These are phyloP conservation scores for Metarhizium rileyi DNA, from an alignment of 2,329 filamentous ascomycete species.

Conservation along the genomic window DNA sequence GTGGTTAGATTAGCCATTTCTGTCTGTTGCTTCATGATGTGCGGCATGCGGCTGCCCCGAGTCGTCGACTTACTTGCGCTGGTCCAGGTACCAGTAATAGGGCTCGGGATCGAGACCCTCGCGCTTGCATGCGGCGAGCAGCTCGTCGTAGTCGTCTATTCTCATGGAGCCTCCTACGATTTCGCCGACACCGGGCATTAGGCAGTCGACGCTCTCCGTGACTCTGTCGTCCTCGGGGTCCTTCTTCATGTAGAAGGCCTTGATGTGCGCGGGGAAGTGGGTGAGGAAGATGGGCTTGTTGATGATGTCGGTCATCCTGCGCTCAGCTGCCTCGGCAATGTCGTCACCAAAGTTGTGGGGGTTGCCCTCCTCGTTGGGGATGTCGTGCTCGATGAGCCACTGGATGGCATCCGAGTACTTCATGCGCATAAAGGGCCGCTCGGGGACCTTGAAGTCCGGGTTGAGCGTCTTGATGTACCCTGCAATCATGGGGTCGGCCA, in stretches of 20 bases:
- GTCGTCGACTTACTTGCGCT: constrained; percentile 58
- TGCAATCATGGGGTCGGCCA: constrained; percentile 64
- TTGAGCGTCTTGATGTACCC: constrained; percentile 76
- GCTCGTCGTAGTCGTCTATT: constrained; percentile 82
- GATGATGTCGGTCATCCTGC: constrained; percentile 93
- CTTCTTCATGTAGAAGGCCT: constrained; percentile 98
- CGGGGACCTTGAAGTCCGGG: constrained; percentile 75
- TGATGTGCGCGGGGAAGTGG: constrained; percentile 95
- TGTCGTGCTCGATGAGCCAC: constrained; percentile 84
- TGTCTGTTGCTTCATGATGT: too few species aligned
- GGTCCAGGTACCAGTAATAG: constrained; percentile 99
- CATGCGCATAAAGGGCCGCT: constrained; percentile 88
- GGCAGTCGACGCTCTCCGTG: constrained; percentile 80
- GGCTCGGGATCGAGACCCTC: constrained; percentile 75
- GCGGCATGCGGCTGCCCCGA: too few species aligned
- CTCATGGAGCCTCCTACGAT: constrained; percentile 97
- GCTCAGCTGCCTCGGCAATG: constrained; percentile 94
- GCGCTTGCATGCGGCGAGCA: constrained; percentile 78
- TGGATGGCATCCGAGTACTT: constrained; percentile 87
- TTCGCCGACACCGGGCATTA: constrained; percentile 91
- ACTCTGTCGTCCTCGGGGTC: constrained; percentile 69
- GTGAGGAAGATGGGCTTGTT: constrained; percentile 93
- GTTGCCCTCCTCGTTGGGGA: constrained; percentile 86
- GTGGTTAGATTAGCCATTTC: too few species aligned
- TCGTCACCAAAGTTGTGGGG: constrained; percentile 91